These are phyloP conservation scores for Dactylellina leptospora DNA, from an alignment of 2,329 filamentous ascomycete species.

Conservation along the genomic window DNA sequence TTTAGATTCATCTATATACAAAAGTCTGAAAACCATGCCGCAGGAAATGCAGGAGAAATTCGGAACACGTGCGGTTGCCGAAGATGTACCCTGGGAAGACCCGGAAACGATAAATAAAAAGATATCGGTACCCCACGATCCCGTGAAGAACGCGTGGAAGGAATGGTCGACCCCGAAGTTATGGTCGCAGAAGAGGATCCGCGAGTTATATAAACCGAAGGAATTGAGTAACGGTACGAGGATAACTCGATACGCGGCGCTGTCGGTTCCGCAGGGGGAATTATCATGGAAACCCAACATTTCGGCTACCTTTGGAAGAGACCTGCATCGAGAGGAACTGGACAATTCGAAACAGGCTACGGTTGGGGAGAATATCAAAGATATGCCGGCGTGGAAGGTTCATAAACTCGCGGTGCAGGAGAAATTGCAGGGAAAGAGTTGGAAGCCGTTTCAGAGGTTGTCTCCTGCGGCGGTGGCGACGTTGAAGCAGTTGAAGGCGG, in stretches of 20 bases:
- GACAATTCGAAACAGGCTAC: background rate
- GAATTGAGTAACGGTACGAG: constrained; percentile 1
- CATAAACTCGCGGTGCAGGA: constrained; percentile 61
- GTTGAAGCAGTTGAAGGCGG: constrained; percentile 80
- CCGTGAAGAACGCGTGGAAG: constrained; percentile 31
- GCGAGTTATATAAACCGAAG: constrained; percentile 8
- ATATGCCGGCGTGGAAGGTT: constrained; percentile 23
- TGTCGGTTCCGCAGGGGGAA: background rate
- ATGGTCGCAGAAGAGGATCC: constrained; percentile 20
- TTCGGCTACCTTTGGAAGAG: background rate
- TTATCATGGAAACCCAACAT: constrained; percentile 8
- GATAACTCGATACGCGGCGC: background rate
- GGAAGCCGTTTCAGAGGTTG: constrained; percentile 83
- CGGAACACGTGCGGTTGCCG: constrained; percentile 12
- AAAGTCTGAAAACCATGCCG: constrained; percentile 3
- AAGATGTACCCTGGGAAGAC: constrained; percentile 30
- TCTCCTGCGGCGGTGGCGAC: constrained; percentile 93
- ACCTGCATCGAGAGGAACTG: constrained; percentile 6
- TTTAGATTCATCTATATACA: background rate
- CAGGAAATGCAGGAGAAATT: constrained; percentile 5
- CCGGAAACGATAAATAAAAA: constrained; percentile 10
- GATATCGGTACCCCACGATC: constrained; percentile 10
- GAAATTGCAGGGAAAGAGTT: constrained; percentile 80
- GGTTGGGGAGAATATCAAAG: background rate
- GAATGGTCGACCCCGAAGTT: constrained; percentile 31